Percentiles rank a stretch among this genome's conserved stretches.
Evolutionary conservation across 805 yeast species (phyloP).

Genomic region (Zygoascus biomembranicola): DNA sequence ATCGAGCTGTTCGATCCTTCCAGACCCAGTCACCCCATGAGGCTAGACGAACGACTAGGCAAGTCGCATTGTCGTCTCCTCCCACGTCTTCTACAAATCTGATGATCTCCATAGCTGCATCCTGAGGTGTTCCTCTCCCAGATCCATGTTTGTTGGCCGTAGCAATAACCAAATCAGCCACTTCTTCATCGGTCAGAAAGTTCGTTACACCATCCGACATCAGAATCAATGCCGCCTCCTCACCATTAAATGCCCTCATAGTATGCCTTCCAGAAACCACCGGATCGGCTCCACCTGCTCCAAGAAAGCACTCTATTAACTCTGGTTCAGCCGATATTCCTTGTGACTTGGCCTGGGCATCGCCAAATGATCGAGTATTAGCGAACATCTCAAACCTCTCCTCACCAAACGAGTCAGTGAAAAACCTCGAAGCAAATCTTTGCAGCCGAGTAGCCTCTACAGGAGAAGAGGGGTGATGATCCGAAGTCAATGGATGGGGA

Average conservation of each 20-base stretch:
- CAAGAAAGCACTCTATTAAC: slow-evolving; percentile 57
- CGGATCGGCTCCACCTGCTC: slow-evolving; percentile 25
- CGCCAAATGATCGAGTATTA: slow-evolving; percentile 93
- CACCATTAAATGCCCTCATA: slow-evolving; percentile 52
- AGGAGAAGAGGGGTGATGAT: slow-evolving; percentile 84
- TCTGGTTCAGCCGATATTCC: slow-evolving; percentile 95
- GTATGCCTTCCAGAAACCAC: not conserved
- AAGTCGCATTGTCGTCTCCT: slow-evolving; percentile 94
- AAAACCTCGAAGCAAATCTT: slow-evolving; percentile 51
- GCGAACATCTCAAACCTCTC: slow-evolving; percentile 76
- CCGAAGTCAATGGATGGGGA: slow-evolving; percentile 68
- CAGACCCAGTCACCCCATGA: slow-evolving; percentile 91
- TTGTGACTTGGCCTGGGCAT: slow-evolving; percentile 63
- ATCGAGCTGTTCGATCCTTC: slow-evolving; percentile 71
- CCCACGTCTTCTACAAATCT: slow-evolving; percentile 78
- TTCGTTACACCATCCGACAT: slow-evolving; percentile 86
- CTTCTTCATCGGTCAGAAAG: slow-evolving; percentile 77
- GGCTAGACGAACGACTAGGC: slow-evolving; percentile 64
- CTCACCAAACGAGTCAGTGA: slow-evolving; percentile 89
- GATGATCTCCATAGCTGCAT: slow-evolving; percentile 77
- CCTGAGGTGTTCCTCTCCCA: slow-evolving; percentile 69
- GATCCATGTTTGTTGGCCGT: slow-evolving; percentile 49
- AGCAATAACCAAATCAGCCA: slow-evolving; percentile 76
- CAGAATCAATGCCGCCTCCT: slow-evolving; percentile 76
- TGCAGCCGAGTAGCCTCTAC: slow-evolving; percentile 66